Conservation (phyloP, 371 early-diverging fungal species). For the Mucor irregularis region DNA sequence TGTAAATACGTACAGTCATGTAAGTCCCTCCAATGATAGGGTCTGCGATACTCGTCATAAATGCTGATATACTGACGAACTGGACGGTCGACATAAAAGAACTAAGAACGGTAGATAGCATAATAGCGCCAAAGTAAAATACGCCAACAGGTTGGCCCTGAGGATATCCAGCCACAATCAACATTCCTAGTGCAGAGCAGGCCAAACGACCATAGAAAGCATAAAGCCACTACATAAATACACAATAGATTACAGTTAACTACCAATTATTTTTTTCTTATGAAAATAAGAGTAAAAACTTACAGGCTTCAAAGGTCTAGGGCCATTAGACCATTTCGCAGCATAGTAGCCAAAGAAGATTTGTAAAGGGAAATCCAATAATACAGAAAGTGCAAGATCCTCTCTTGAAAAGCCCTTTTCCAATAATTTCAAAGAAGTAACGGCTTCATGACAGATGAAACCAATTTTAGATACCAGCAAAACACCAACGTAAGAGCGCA, state of each 20-base stretch:
- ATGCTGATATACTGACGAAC: conserved; percentile 94
- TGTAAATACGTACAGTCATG: conserved; percentile 80
- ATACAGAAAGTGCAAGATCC: conserved; percentile 87
- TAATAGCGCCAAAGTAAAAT: conserved; percentile 82
- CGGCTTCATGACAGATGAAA: conserved; percentile 93
- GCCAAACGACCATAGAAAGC: conserved; percentile 86
- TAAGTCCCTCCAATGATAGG: conserved; percentile 97
- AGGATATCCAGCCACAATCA: conserved; percentile 81
- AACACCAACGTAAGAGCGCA: conserved; percentile 80
- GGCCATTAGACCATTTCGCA: conserved; percentile 91
- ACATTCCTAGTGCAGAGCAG: conserved; percentile 82
- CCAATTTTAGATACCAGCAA: conserved; percentile 90
- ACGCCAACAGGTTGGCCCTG: conserved; percentile 61
- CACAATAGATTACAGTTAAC: too few relatives aligned
- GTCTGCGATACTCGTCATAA: conserved; percentile 93
- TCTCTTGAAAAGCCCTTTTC: conserved; percentile 95
- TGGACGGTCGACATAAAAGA: conserved; percentile 93
- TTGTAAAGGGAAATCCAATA: conserved; percentile 96
- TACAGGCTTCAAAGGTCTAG: conserved; percentile 84
- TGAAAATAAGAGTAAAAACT: conserved; percentile 12
- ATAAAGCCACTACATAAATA: conserved; percentile 83
- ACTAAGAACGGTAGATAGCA: conserved; percentile 76
- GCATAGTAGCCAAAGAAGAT: conserved; percentile 96
- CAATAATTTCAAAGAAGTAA: conserved; percentile 89
- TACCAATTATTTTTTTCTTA: background rate